Conservation (phyloP, 2,329 filamentous ascomycete species). For the Iodosphaeria phyllophila region DNA sequence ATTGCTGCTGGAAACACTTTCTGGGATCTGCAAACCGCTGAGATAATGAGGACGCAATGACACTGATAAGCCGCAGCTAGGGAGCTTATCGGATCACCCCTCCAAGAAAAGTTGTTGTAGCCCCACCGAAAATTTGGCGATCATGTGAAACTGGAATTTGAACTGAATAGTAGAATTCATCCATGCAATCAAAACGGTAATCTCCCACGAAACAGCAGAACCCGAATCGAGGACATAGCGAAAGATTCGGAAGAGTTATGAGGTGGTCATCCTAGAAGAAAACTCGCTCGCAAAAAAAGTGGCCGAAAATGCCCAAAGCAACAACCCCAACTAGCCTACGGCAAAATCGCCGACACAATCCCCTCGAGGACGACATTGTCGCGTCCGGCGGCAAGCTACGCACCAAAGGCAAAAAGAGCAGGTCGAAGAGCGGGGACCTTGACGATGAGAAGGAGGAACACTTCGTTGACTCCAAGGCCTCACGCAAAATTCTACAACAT, state of each 20-base stretch:
- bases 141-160: too few relatives aligned
- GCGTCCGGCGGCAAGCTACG: constrained; percentile 52
- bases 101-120: too few relatives aligned
- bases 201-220: too few relatives aligned
- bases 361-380: constrained; percentile 73
- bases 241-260: constrained; percentile 1
- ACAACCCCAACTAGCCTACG: constrained; percentile 36
- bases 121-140: too few relatives aligned
- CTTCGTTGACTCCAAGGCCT: constrained; percentile 77
- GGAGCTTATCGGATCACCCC: too few relatives aligned
- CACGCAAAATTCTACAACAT: constrained; percentile 73
- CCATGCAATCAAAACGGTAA: too few relatives aligned
- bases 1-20: too few relatives aligned
- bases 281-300: constrained; percentile 1
- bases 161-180: too few relatives aligned
- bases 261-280: constrained; percentile 5
- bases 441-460: constrained; percentile 33
- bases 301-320: constrained; percentile 59
- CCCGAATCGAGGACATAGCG: too few relatives aligned
- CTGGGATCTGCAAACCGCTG: too few relatives aligned
- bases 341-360: constrained; percentile 61
- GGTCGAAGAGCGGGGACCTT: constrained; percentile 42
- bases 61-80: too few relatives aligned
- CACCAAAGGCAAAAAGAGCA: constrained; percentile 55
- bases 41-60: too few relatives aligned